These are phyloP conservation scores for Candida caryicola DNA, from an alignment of 805 yeast species.

Conservation along the genomic window DNA sequence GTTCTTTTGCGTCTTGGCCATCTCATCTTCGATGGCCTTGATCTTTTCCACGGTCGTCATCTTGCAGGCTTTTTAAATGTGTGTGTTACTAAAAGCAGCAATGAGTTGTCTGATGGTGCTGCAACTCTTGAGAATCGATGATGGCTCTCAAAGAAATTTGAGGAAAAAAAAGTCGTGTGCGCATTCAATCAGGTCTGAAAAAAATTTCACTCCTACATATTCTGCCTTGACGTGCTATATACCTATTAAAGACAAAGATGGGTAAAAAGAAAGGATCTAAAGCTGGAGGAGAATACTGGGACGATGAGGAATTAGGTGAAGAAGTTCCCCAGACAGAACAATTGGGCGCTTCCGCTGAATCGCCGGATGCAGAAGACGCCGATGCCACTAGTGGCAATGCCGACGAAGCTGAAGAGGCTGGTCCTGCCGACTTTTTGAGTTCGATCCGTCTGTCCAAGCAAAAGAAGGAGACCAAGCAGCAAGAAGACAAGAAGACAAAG, in stretches of 20 bases:
- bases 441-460: constrained; percentile 77
- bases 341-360: constrained; percentile 29
- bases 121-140: constrained; percentile 4
- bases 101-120: no score
- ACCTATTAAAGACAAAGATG: no score
- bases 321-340: constrained; percentile 38
- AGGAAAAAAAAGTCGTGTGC: constrained; percentile 17
- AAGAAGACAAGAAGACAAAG: constrained; percentile 50
- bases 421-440: constrained; percentile 63
- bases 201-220: constrained; percentile 13
- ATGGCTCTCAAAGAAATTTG: constrained; percentile 1
- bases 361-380: constrained; percentile 28
- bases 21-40: constrained; percentile 91
- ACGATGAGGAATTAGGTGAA: constrained; percentile 58
- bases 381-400: constrained; percentile 28
- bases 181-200: constrained; percentile 10
- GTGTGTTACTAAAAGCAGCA: not conserved
- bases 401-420: constrained; percentile 42
- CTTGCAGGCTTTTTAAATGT: constrained; percentile 7
- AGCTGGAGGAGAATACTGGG: constrained; percentile 77
- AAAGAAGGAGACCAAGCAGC: constrained; percentile 69
- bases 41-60: constrained; percentile 58
- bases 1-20: constrained; percentile 97
- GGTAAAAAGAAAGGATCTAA: constrained; percentile 56
- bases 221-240: not conserved